Conservation (phyloP, 345 rosid genomes). For the Clausena lansium region DNA sequence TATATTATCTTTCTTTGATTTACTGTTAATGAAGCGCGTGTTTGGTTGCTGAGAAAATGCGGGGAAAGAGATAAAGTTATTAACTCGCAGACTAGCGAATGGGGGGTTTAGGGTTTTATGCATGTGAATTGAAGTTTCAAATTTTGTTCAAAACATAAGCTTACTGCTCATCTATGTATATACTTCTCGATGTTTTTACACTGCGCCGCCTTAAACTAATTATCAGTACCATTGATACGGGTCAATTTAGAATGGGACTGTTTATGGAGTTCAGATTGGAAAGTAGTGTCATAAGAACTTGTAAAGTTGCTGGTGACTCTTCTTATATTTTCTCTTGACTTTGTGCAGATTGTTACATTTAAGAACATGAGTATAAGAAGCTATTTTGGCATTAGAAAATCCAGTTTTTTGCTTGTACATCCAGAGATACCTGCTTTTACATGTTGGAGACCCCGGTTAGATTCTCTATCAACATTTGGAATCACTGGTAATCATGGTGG, state of each 20-base stretch:
- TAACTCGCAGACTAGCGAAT: neutral
- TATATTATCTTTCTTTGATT: neutral
- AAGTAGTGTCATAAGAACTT: neutral
- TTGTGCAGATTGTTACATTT: slow-evolving; percentile 21
- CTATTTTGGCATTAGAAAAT: slow-evolving; percentile 49
- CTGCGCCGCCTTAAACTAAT: neutral
- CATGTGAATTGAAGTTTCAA: neutral
- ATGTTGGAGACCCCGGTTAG: slow-evolving; percentile 27
- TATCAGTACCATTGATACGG: neutral
- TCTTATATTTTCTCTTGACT: neutral
- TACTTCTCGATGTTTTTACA: neutral
- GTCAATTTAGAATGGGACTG: neutral
- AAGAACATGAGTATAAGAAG: slow-evolving; percentile 54
- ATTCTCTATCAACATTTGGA: slow-evolving; percentile 23
- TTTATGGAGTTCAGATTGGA: neutral
- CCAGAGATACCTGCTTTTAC: slow-evolving; percentile 51
- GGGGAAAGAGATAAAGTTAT: neutral
- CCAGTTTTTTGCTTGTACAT: slow-evolving; percentile 54
- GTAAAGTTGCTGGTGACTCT: neutral
- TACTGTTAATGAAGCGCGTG: neutral
- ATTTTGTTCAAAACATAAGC: neutral
- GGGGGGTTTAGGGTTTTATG: neutral
- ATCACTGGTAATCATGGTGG: slow-evolving; percentile 32
- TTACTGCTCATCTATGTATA: neutral
- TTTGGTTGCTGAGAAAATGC: neutral